These are phyloP conservation scores for Lachnellula arida DNA, from an alignment of 2,329 filamentous ascomycete genomes.

Conservation along the genomic window DNA sequence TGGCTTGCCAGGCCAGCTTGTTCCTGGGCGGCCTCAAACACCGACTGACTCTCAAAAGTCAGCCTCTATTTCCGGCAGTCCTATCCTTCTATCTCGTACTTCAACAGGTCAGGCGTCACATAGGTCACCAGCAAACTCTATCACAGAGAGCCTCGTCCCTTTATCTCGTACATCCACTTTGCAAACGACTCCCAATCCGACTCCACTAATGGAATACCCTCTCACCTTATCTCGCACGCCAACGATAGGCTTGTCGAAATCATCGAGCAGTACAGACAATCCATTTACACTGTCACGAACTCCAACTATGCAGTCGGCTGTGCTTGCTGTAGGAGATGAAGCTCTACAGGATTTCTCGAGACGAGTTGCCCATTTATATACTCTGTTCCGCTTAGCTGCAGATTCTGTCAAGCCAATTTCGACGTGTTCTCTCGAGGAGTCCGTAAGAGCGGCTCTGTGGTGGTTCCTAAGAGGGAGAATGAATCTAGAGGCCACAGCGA, in stretches of 20 bases:
- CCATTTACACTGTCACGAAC: slow-evolving; percentile 4
- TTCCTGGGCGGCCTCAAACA: slow-evolving; percentile 11
- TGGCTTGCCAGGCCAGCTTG: slow-evolving; percentile 11
- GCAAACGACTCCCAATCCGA: slow-evolving; percentile 16
- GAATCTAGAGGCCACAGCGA: slow-evolving; percentile 66
- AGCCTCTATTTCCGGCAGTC: slow-evolving; percentile 10
- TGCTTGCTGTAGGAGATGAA: slow-evolving; percentile 42
- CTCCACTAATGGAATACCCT: slow-evolving; percentile 9
- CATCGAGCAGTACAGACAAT: slow-evolving; percentile 9
- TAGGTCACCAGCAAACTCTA: not conserved
- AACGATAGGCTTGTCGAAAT: slow-evolving; percentile 1
- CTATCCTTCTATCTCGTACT: slow-evolving; percentile 5
- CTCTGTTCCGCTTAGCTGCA: slow-evolving; percentile 72
- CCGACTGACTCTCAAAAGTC: slow-evolving; percentile 4
- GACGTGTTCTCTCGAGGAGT: slow-evolving; percentile 58
- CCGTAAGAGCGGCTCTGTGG: slow-evolving; percentile 73
- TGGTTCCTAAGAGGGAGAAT: slow-evolving; percentile 84
- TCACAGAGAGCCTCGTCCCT: not conserved
- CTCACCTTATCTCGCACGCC: not conserved
- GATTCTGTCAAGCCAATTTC: slow-evolving; percentile 66
- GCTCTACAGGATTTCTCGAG: slow-evolving; percentile 65
- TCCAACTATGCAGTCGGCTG: slow-evolving; percentile 23
- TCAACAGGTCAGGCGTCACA: slow-evolving; percentile 3
- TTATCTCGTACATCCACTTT: slow-evolving; percentile 18
- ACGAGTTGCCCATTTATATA: slow-evolving; percentile 68